phyloP scores from a whole-genome alignment of 2,329 filamentous ascomycete species.

The Gremmenia infestans region DNA sequence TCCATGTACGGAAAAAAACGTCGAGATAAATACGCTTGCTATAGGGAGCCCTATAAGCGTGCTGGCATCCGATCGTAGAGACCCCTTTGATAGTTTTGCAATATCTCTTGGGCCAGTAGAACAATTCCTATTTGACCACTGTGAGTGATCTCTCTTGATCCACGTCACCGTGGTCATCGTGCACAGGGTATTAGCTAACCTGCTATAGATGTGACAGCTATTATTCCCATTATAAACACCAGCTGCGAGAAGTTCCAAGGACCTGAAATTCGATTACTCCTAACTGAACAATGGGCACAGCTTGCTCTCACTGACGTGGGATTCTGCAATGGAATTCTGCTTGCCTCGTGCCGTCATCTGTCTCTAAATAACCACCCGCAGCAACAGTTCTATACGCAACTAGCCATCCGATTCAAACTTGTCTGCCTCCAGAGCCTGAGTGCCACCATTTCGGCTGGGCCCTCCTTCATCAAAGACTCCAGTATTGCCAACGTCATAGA shows the following conservation, averaged over 20 bases:
- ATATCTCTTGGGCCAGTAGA: slow-evolving; percentile 34
- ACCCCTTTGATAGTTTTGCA: not conserved
- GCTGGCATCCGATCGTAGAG: not conserved
- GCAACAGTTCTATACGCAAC: not conserved
- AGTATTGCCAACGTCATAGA: not conserved
- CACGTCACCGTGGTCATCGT: no score
- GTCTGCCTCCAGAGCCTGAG: not conserved
- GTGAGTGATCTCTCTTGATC: slow-evolving; percentile 41
- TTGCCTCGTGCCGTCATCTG: not conserved
- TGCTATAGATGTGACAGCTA: not conserved
- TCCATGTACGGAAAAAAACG: not conserved
- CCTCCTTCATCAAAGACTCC: not conserved
- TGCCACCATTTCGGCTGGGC: not conserved
- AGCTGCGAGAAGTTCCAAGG: not conserved
- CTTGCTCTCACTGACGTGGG: not conserved
- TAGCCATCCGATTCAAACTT: not conserved
- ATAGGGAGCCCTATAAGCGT: slow-evolving; percentile 45
- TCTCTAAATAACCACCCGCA: not conserved
- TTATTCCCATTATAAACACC: not conserved
- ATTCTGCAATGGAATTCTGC: not conserved
- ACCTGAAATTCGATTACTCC: not conserved
- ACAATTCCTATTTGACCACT: slow-evolving; percentile 44
- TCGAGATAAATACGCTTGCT: not conserved
- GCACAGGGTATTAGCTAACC: not conserved
- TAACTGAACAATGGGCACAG: not conserved